Conservation (phyloP, 306 rosid species). For the Castanospermum australe region DNA sequence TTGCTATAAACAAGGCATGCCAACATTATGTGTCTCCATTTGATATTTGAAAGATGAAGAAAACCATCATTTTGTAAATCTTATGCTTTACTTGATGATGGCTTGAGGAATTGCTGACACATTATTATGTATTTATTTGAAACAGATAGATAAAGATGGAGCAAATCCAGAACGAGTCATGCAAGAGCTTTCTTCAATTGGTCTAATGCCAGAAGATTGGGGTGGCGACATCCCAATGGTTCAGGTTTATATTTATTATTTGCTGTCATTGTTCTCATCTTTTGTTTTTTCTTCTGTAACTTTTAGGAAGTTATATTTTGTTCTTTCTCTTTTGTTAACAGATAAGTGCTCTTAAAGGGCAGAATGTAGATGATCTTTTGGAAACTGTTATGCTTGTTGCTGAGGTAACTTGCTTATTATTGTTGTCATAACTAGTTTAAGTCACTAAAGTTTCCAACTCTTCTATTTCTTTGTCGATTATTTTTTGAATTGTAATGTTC, state of each 20-base stretch:
- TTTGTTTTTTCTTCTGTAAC: slow-evolving; percentile 26
- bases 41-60: background rate
- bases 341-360: slow-evolving; percentile 97
- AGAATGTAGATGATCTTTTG: slow-evolving; percentile 82
- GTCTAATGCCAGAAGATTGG: slow-evolving; percentile 98
- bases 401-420: slow-evolving; percentile 62
- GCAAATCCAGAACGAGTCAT: slow-evolving; percentile 93
- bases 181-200: slow-evolving; percentile 96
- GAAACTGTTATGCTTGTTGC: slow-evolving; percentile 96
- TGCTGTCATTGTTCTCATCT: slow-evolving; percentile 3
- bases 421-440: background rate
- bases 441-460: background rate
- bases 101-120: slow-evolving; percentile 20
- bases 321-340: slow-evolving; percentile 34
- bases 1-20: slow-evolving; percentile 93
- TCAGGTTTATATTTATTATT: slow-evolving; percentile 63
- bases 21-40: slow-evolving; percentile 18
- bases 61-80: background rate
- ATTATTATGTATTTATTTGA: slow-evolving; percentile 19
- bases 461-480: slow-evolving; percentile 5
- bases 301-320: slow-evolving; percentile 22
- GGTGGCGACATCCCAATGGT: slow-evolving; percentile 96
- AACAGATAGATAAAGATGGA: slow-evolving; percentile 94
- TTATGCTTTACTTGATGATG: slow-evolving; percentile 30
- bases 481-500: slow-evolving; percentile 5